Conservation (phyloP, 2,329 filamentous ascomycete species). For the Blastomyces gilchristii region DNA sequence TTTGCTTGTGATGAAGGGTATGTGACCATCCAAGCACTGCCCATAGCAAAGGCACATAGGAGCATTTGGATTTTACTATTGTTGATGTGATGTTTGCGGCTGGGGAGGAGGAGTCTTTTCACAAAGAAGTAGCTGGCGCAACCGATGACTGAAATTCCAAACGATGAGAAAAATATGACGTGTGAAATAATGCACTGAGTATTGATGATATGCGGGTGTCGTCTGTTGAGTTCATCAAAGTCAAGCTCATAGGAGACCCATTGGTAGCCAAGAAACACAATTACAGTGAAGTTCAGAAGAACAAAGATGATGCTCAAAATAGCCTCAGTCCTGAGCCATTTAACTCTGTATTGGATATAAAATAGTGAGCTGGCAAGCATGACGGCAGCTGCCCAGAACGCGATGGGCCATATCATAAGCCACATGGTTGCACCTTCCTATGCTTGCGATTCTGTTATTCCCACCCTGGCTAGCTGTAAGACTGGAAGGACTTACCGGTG, state of each 20-base stretch:
- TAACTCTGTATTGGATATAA: neutral
- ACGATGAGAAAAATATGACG: neutral
- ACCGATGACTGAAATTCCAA: neutral
- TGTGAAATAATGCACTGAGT: neutral
- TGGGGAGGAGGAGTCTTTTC: neutral
- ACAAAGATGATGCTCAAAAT: neutral
- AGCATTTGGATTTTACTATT: neutral
- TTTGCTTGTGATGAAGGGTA: neutral
- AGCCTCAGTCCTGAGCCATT: neutral
- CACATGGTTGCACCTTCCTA: neutral
- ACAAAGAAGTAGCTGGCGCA: neutral
- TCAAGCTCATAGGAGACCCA: constrained; percentile 1
- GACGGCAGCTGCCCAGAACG: neutral
- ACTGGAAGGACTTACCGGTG: neutral
- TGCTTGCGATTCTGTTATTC: neutral
- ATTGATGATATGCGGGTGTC: neutral
- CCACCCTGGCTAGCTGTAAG: neutral
- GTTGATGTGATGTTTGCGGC: neutral
- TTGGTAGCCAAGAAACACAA: neutral
- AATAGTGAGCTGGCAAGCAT: neutral
- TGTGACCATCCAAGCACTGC: neutral
- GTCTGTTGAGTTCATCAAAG: neutral
- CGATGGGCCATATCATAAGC: neutral
- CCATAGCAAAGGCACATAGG: neutral
- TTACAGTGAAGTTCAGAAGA: neutral